Percentiles rank a stretch among this genome's conserved stretches.
These are phyloP conservation scores for Lindgomyces ingoldianus DNA, from an alignment of 495 filamentous ascomycete genomes.

Conservation along the genomic window DNA sequence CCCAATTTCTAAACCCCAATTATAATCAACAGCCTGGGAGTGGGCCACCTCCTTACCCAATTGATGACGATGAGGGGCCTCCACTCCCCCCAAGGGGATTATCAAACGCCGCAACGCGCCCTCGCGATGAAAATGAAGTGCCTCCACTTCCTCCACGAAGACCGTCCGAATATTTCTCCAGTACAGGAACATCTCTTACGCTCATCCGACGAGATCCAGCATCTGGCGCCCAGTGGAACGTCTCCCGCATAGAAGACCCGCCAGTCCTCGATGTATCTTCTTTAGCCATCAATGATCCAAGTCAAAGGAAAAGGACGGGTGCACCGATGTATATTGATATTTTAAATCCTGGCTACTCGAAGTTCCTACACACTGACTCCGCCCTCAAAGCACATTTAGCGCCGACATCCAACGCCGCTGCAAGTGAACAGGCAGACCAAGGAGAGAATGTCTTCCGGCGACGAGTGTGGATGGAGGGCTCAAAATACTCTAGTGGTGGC, in stretches of 20 bases:
- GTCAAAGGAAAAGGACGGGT: slow-evolving; percentile 33
- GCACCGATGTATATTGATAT: slow-evolving; percentile 60
- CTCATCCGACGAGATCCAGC: slow-evolving; percentile 85
- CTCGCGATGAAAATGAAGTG: background rate
- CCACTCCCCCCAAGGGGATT: background rate
- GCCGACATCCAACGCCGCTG: background rate
- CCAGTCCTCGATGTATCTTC: slow-evolving; percentile 43
- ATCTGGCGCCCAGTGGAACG: slow-evolving; percentile 83
- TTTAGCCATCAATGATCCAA: slow-evolving; percentile 15
- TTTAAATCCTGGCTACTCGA: slow-evolving; percentile 62
- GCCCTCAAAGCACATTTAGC: background rate
- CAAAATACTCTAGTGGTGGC: slow-evolving; percentile 23
- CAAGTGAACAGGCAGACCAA: background rate
- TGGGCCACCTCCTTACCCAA: slow-evolving; percentile 7
- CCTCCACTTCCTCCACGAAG: slow-evolving; percentile 20
- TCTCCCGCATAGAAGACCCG: slow-evolving; percentile 67
- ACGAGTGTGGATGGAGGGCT: slow-evolving; percentile 45
- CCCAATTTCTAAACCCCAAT: background rate
- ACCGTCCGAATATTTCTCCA: slow-evolving; percentile 8
- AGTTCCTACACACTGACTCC: slow-evolving; percentile 47
- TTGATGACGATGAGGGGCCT: slow-evolving; percentile 3
- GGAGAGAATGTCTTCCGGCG: slow-evolving; percentile 33
- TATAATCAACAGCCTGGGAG: background rate
- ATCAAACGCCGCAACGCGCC: background rate
- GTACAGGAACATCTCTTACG: slow-evolving; percentile 58